Evolutionary conservation across 768 basidiomycete genomes (phyloP).

Genomic region (Lactarius vividus): DNA sequence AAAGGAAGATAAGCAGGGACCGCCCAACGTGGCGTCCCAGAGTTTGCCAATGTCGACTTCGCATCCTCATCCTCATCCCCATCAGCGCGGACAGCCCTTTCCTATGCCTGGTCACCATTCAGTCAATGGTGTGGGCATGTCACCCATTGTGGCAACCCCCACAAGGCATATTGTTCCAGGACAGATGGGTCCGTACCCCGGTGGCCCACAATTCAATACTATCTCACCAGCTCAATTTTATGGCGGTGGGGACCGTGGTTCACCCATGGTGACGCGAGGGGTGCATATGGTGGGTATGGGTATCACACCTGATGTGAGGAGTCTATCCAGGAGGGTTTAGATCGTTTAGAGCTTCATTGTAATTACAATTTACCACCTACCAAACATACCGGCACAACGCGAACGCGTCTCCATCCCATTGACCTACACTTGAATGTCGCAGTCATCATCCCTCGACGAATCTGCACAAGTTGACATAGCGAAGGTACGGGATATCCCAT

Average conservation of each 20-base stretch:
- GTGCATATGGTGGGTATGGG: constrained; percentile 24
- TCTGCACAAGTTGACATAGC: neutral
- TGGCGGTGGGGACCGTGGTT: constrained; percentile 30
- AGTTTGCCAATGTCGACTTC: constrained; percentile 24
- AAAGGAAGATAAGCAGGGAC: constrained; percentile 30
- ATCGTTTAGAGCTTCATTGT: neutral
- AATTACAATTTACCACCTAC: neutral
- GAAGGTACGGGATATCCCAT: constrained; percentile 42
- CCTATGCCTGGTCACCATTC: constrained; percentile 24
- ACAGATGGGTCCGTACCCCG: constrained; percentile 30
- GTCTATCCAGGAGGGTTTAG: constrained; percentile 23
- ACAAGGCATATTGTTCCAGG: constrained; percentile 35
- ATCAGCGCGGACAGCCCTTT: constrained; percentile 12
- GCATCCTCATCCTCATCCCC: constrained; percentile 27
- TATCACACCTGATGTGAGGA: constrained; percentile 28
- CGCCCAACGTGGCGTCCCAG: neutral
- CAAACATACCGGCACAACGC: constrained; percentile 26
- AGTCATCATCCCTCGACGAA: constrained; percentile 13
- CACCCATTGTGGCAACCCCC: constrained; percentile 24
- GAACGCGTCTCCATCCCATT: constrained; percentile 20
- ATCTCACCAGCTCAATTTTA: constrained; percentile 46
- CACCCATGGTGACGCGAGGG: constrained; percentile 27
- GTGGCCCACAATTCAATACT: constrained; percentile 31
- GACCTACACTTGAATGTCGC: constrained; percentile 1
- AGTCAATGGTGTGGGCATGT: constrained; percentile 27